Evolutionary conservation across 805 yeast species (phyloP).

Genomic region (Aciculoconidium aculeatum): DNA sequence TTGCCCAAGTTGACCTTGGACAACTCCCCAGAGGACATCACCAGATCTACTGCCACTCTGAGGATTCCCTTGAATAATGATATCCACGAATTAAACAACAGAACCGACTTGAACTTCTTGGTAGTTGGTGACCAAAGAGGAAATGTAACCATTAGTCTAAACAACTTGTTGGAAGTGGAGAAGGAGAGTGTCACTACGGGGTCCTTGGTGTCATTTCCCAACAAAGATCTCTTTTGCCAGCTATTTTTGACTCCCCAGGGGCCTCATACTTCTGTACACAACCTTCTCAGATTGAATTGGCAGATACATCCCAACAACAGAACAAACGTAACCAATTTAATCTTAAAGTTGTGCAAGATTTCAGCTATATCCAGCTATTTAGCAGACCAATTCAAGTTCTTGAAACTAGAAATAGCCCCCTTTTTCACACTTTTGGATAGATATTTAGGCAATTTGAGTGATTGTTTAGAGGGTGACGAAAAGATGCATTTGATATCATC

Average conservation of each 20-base stretch:
- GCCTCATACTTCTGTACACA: slow-evolving; percentile 9
- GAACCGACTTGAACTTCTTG: slow-evolving; percentile 17
- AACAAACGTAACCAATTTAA: slow-evolving; percentile 15
- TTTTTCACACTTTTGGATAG: slow-evolving; percentile 25
- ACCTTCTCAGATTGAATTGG: slow-evolving; percentile 13
- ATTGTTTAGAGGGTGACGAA: slow-evolving; percentile 15
- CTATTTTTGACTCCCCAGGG: too few species aligned
- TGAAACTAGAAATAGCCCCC: slow-evolving; percentile 18
- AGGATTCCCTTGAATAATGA: slow-evolving; percentile 8
- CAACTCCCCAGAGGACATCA: slow-evolving; percentile 3
- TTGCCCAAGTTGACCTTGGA: slow-evolving; percentile 31
- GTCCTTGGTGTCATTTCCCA: slow-evolving; percentile 20
- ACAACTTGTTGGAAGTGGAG: slow-evolving; percentile 24
- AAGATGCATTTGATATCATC: too few species aligned
- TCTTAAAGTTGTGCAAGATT: slow-evolving; percentile 20
- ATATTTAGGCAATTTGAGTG: slow-evolving; percentile 27
- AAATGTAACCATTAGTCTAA: slow-evolving; percentile 24
- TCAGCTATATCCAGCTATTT: slow-evolving; percentile 21
- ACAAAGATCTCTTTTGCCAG: slow-evolving; percentile 18
- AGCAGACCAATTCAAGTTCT: slow-evolving; percentile 13
- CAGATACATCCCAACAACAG: slow-evolving; percentile 7
- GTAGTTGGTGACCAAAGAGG: slow-evolving; percentile 17
- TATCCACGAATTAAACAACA: slow-evolving; percentile 7
- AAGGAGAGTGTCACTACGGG: too few species aligned
- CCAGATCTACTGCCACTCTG: slow-evolving; percentile 3